These are phyloP conservation scores for Cryptococcus sp. DNA, from an alignment of 1,284 basidiomycete species.

Conservation along the genomic window DNA sequence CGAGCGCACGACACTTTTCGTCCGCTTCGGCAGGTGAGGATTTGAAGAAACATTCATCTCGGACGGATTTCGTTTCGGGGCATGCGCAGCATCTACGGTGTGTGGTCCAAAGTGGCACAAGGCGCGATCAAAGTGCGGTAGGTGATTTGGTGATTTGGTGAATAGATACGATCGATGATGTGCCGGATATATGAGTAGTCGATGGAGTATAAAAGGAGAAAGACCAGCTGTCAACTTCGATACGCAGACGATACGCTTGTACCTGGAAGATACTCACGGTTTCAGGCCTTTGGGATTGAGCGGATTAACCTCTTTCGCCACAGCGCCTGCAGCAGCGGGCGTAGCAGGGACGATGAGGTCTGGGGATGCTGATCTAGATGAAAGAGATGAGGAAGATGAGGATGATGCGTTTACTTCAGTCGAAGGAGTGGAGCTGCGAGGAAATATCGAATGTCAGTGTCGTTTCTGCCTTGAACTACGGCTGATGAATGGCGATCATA, in stretches of 20 bases:
- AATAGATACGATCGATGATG: neutral
- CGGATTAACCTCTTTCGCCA: conserved; percentile 60
- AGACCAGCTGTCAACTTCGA: neutral
- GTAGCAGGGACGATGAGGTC: conserved; percentile 4
- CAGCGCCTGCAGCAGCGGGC: conserved; percentile 1
- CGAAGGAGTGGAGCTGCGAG: neutral
- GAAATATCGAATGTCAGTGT: too few species aligned
- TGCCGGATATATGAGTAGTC: neutral
- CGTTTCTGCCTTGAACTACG: too few species aligned
- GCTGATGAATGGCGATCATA: neutral
- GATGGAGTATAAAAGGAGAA: neutral
- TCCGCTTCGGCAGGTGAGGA: conserved; percentile 68
- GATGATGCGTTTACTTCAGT: neutral
- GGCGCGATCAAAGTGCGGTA: neutral
- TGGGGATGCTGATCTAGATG: conserved; percentile 22
- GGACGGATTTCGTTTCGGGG: conserved; percentile 83
- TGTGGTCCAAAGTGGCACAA: neutral
- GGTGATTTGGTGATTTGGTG: too few species aligned
- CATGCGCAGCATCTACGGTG: conserved; percentile 81
- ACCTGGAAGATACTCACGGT: conserved; percentile 63
- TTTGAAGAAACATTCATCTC: conserved; percentile 92
- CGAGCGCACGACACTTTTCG: conserved; percentile 75
- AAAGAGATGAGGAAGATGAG: conserved; percentile 9
- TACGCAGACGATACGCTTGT: conserved; percentile 1
- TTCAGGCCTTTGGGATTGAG: conserved; percentile 88